Percentiles rank a stretch among this genome's conserved stretches.
Conservation (phyloP, 2,329 filamentous ascomycete genomes). For the Penicillium rolfsii region DNA sequence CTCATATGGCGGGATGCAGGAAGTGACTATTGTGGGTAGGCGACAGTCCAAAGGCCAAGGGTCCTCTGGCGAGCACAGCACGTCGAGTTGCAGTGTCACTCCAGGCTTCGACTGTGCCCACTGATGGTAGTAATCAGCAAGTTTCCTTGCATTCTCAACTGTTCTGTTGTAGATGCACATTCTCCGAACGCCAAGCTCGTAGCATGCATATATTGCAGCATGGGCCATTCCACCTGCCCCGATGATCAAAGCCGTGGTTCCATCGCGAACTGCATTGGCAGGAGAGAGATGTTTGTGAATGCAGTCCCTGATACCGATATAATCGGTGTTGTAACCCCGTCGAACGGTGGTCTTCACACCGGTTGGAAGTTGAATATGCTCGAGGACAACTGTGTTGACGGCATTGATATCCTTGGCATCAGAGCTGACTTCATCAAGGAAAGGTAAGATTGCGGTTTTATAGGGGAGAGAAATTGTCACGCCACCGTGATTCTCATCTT, state of each 20-base stretch:
- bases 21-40: conserved; percentile 28
- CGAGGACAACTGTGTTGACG: conserved; percentile 34
- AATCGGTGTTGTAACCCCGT: conserved; percentile 36
- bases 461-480: conserved; percentile 31
- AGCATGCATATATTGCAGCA: conserved; percentile 34
- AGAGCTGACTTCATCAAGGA: conserved; percentile 25
- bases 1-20: conserved; percentile 27
- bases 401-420: conserved; percentile 34
- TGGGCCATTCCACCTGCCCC: conserved; percentile 35
- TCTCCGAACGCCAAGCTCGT: conserved; percentile 28
- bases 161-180: conserved; percentile 37
- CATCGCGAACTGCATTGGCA: conserved; percentile 27
- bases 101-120: conserved; percentile 18
- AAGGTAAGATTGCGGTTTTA: conserved; percentile 29
- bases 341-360: conserved; percentile 12
- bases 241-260: conserved; percentile 30
- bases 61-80: conserved; percentile 17
- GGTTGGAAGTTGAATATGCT: conserved; percentile 10
- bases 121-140: conserved; percentile 25
- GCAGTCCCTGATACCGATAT: conserved; percentile 34
- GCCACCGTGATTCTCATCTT: conserved; percentile 20
- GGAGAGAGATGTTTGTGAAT: conserved; percentile 33
- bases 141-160: conserved; percentile 18
- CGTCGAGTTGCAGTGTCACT: conserved; percentile 8
- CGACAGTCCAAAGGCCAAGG: conserved; percentile 25